Conservation (phyloP, 2,329 filamentous ascomycete genomes). For the Grosmannia clavigera region DNA sequence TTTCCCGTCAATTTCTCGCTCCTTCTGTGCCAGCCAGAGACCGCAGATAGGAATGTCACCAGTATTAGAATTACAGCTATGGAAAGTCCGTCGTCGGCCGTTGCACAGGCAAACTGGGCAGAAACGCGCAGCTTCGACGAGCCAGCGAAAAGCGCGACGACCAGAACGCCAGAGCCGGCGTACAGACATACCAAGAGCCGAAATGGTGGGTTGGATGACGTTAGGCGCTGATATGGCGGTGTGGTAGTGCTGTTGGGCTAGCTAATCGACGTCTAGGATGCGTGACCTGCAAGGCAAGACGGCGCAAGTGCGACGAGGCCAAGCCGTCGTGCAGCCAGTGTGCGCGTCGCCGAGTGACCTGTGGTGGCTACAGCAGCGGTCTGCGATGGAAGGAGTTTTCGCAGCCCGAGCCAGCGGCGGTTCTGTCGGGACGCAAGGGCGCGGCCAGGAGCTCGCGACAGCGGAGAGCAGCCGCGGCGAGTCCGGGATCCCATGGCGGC, state of each 20-base stretch:
- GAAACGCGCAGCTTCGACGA: neutral
- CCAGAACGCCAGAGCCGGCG: neutral
- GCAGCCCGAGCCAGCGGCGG: neutral
- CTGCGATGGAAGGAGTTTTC: conserved; percentile 3
- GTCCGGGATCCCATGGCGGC: neutral
- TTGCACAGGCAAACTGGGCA: neutral
- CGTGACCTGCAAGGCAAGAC: conserved; percentile 2
- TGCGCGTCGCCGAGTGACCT: neutral
- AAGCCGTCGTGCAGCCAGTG: conserved; percentile 2
- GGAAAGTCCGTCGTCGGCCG: no score
- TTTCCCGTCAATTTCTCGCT: no score
- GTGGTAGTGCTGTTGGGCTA: neutral
- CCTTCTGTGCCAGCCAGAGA: no score
- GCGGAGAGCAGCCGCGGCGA: neutral
- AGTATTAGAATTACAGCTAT: no score
- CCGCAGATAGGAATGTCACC: no score
- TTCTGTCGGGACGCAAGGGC: neutral
- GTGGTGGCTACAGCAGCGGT: conserved; percentile 3
- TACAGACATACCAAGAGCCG: conserved; percentile 4
- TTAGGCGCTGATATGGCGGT: neutral
- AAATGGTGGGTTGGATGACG: neutral
- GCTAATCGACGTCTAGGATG: neutral
- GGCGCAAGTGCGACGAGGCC: conserved; percentile 5
- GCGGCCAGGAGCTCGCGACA: no score
- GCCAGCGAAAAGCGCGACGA: neutral